phyloP scores from a whole-genome alignment of 2,329 filamentous ascomycete genomes.

The Taxawa tesnikishii region DNA sequence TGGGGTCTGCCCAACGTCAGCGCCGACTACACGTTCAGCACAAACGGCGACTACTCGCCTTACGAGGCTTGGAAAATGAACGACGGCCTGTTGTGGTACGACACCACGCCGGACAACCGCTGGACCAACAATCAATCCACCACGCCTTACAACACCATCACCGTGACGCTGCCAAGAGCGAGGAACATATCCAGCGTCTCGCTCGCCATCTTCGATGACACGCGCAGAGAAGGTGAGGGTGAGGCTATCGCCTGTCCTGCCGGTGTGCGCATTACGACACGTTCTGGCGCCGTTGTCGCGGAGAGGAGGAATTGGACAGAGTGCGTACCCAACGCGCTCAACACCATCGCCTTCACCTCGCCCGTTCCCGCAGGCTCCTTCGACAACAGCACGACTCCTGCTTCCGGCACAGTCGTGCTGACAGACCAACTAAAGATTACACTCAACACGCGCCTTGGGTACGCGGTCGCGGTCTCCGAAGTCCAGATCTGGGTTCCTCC shows the following conservation, averaged over 20 bases:
- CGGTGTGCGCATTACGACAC: conserved; percentile 9
- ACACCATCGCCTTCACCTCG: conserved; percentile 9
- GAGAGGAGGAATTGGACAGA: conserved; percentile 6
- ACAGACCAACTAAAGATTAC: conserved; percentile 10
- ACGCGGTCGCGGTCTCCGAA: conserved; percentile 12
- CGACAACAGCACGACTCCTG: not conserved
- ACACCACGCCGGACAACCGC: conserved; percentile 23
- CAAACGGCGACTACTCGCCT: conserved; percentile 11
- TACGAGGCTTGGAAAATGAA: conserved; percentile 27
- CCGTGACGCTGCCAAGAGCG: conserved; percentile 9
- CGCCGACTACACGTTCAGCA: conserved; percentile 22
- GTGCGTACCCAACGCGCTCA: conserved; percentile 10
- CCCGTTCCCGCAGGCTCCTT: not conserved
- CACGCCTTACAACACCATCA: conserved; percentile 10
- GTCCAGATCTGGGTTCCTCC: conserved; percentile 16
- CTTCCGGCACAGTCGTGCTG: conserved; percentile 5
- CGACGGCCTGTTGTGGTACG: conserved; percentile 31
- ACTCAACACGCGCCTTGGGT: conserved; percentile 8
- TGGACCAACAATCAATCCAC: conserved; percentile 15
- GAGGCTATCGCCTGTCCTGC: conserved; percentile 14
- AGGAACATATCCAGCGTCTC: conserved; percentile 9
- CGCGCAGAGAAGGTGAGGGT: conserved; percentile 22
- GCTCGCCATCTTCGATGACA: conserved; percentile 22
- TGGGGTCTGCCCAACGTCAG: conserved; percentile 21
- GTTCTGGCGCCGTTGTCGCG: conserved; percentile 6